Evolutionary conservation across 768 basidiomycete species (phyloP), one percentile per base, ranked within the genome.

Genomic region (Termitomyces bulborhizus): DNA sequence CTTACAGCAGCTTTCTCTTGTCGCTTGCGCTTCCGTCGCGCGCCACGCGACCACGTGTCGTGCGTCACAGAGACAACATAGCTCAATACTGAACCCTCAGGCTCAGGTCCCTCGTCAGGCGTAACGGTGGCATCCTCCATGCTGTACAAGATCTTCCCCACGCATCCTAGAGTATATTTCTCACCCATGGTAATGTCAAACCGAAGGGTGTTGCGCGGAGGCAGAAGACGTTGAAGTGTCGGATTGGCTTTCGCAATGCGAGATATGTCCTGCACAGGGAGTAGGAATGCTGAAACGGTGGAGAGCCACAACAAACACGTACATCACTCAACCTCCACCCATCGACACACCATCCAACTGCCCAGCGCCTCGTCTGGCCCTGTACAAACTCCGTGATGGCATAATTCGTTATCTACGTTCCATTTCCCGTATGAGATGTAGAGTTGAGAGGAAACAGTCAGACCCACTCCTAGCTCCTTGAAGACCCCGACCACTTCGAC

Each of bases 301-400:
- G 13, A 31, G 32, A 31, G 41, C 34, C 34, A 45, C 5, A 40
- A 36, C 26, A 4, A 24, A 37, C 16, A 74, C 90, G 50, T 66
- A 94, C 96, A 59, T 97, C 93, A 1, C 91, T 85, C 31, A 97
- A 70, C 6, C 83, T 82, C 13, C 66, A 66, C 29, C 79, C 76
- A 2, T 70, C 73, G 52, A 86, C 84, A 0, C 90, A 93, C 96
- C 96, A 98, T 0, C 81, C 92, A 2, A 98, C 69, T 0, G 86
- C 90, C 93, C 94, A 98, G n/a, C 97, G 81, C 1, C 87, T 78
- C 0, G 96, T 98, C 54, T 86, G 82, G 0, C 95, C 92, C 69
- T 93, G 93, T 3, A 86, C 73, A 45, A 95, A 87, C 60, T 93
- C 86, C 0, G 85, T 85, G 44, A 98, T 73, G 0, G 84, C 88